phyloP scores from a whole-genome alignment of 2,329 filamentous ascomycete genomes.

The Stromatinia cepivora region DNA sequence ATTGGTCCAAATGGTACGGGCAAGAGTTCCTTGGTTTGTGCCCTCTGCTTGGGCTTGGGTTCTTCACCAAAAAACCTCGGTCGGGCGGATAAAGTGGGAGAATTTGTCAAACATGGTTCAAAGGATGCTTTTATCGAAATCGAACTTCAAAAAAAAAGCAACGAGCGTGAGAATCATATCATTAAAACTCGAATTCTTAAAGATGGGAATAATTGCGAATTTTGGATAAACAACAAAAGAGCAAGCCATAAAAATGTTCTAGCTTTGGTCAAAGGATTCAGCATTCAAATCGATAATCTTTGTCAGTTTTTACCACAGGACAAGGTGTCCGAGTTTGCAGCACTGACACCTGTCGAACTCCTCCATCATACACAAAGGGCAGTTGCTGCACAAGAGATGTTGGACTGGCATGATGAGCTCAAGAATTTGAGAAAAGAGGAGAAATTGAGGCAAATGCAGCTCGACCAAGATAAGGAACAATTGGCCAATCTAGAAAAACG shows the following conservation, averaged over 20 bases:
- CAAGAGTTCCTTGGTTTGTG: constrained; percentile 95
- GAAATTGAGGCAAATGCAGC: constrained; percentile 60
- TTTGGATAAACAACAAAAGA: constrained; percentile 70
- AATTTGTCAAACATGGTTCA: constrained; percentile 91
- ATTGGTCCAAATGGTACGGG: constrained; percentile 98
- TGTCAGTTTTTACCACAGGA: constrained; percentile 98
- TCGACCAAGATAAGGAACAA: constrained; percentile 59
- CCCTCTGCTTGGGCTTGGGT: constrained; percentile 89
- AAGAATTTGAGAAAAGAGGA: constrained; percentile 70
- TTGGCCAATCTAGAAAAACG: constrained; percentile 69
- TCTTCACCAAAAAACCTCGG: constrained; percentile 81
- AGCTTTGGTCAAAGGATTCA: constrained; percentile 66
- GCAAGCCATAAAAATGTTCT: constrained; percentile 64
- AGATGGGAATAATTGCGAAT: constrained; percentile 80
- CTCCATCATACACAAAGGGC: constrained; percentile 85
- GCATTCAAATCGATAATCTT: constrained; percentile 95
- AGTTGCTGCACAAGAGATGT: constrained; percentile 79
- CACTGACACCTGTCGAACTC: constrained; percentile 76
- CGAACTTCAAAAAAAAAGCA: constrained; percentile 70
- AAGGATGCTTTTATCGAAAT: constrained; percentile 82
- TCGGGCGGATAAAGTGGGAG: constrained; percentile 77
- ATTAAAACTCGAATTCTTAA: constrained; percentile 75
- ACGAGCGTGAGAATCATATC: constrained; percentile 65
- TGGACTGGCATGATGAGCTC: constrained; percentile 72
- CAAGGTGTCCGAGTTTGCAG: constrained; percentile 90